Evolutionary conservation across 768 basidiomycete genomes (phyloP), one percentile per base, ranked within the genome.

Genomic region (Calocybe cyanea): DNA sequence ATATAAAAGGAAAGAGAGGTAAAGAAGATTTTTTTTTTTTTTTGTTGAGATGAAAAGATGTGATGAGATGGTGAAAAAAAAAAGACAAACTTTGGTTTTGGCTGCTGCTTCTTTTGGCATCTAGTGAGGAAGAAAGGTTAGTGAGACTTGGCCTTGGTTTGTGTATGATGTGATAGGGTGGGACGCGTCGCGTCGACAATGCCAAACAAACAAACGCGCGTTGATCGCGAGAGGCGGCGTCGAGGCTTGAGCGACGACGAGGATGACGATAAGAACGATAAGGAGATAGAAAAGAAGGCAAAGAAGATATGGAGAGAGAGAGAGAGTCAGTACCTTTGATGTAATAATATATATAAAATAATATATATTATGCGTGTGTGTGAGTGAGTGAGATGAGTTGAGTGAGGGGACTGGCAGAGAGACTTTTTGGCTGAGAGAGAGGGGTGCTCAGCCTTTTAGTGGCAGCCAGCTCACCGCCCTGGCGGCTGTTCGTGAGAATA

Each of bases 51-150:
- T 48, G 34, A 35, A 40, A 47, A 37, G 43, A 23, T 17, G 38
- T 11, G 25, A 28, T 6, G 11, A 28, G 5, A 11, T 5, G 25
- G 11, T 28, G 25, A 28, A 28, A 28, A 6, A 28, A 28, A 41
- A 21, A 25, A 40, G 17, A 57, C 79, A 52, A 48, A 87, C 85
- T 72, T 80, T 86, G 53, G 81, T 72, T 68, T 86, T 84, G 33
- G 43, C 33, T 11, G 80, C 69, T 31, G 77, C 65, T 64, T 81
- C 86, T 66, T 88, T 90, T 55, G 87, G 87, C 88, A 89, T 91
- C 83, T 80, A 49, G 48, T 36, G 48, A 38, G n/a, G 31, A 37
- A 41, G 14, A 35, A 35, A 18, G 41, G 40, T 46, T 6, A 48
- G 46, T 32, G 14, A 25, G 39, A 13, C 11, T 5, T 6, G 25